A percentile compares a stretch with the other conserved stretches of the same genome.
These are phyloP conservation scores for Phaeotremella skinneri DNA, from an alignment of 768 basidiomycete species.

Conservation along the genomic window DNA sequence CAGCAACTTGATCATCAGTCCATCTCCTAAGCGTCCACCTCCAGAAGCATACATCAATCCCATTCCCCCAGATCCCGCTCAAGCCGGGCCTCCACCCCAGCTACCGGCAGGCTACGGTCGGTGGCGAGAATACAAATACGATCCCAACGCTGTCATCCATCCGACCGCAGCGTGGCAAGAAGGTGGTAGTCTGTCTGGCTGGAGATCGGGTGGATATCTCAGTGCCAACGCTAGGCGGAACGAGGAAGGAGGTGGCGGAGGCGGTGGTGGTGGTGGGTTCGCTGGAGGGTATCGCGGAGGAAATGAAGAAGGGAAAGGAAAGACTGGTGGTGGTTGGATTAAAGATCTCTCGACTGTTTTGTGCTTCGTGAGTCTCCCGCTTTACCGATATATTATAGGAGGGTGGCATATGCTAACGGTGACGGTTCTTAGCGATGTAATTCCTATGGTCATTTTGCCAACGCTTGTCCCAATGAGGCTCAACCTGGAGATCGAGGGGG, in stretches of 20 bases:
- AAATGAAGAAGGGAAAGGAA: constrained; percentile 16
- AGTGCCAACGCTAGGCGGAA: constrained; percentile 32
- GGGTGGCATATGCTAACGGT: too few relatives aligned
- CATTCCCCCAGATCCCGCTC: constrained; percentile 68
- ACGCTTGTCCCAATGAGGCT: constrained; percentile 85
- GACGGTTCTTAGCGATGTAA: constrained; percentile 62
- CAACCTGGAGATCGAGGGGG: constrained; percentile 89
- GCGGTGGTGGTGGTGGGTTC: constrained; percentile 24
- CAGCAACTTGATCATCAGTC: constrained; percentile 56
- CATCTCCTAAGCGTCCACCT: constrained; percentile 69
- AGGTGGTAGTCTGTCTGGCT: constrained; percentile 36
- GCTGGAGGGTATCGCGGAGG: constrained; percentile 28
- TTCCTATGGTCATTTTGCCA: constrained; percentile 91
- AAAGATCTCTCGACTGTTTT: constrained; percentile 49
- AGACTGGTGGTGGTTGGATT: constrained; percentile 59
- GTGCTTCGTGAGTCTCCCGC: constrained; percentile 46
- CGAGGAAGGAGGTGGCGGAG: constrained; percentile 21
- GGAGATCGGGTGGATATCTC: constrained; percentile 42
- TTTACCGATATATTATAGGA: neutral
- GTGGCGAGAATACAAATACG: constrained; percentile 53
- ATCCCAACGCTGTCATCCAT: constrained; percentile 34
- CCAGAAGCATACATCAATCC: constrained; percentile 75
- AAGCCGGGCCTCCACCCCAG: constrained; percentile 72
- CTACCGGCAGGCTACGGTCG: constrained; percentile 80
- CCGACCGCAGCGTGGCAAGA: constrained; percentile 48